A percentile compares a stretch with the other conserved stretches of the same genome.
These are phyloP conservation scores for Cladophialophora psammophila DNA, from an alignment of 2,329 filamentous ascomycete species.

Conservation along the genomic window DNA sequence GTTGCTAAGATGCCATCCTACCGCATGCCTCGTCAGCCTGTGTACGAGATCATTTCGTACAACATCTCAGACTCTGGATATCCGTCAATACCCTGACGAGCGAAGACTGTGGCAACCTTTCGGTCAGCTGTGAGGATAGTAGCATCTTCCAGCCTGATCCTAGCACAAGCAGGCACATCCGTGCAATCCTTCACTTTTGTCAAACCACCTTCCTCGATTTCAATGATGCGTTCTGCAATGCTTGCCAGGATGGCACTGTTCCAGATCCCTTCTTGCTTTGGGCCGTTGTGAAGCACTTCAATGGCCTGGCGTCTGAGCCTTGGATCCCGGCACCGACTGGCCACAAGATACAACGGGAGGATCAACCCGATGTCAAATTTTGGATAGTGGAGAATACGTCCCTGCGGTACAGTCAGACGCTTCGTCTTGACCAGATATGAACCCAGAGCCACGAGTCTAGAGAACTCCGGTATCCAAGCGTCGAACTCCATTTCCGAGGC, in stretches of 20 bases:
- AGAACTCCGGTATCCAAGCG: neutral
- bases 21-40: neutral
- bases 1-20: no score
- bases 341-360: slow-evolving; percentile 43
- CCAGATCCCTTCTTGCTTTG: slow-evolving; percentile 44
- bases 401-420: neutral
- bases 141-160: slow-evolving; percentile 13
- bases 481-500: slow-evolving; percentile 15
- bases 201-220: slow-evolving; percentile 43
- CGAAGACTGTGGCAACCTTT: neutral
- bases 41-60: slow-evolving; percentile 1
- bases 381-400: slow-evolving; percentile 1
- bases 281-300: slow-evolving; percentile 40
- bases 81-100: neutral
- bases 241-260: slow-evolving; percentile 35
- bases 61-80: neutral
- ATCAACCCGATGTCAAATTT: slow-evolving; percentile 25
- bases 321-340: slow-evolving; percentile 46
- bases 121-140: neutral
- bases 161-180: slow-evolving; percentile 1
- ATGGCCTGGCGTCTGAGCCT: slow-evolving; percentile 43
- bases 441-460: neutral
- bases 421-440: slow-evolving; percentile 5
- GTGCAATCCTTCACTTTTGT: neutral
- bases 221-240: slow-evolving; percentile 42